Evolutionary conservation across 371 early-diverging fungal species (phyloP).

Genomic region (Mycotypha africana): DNA sequence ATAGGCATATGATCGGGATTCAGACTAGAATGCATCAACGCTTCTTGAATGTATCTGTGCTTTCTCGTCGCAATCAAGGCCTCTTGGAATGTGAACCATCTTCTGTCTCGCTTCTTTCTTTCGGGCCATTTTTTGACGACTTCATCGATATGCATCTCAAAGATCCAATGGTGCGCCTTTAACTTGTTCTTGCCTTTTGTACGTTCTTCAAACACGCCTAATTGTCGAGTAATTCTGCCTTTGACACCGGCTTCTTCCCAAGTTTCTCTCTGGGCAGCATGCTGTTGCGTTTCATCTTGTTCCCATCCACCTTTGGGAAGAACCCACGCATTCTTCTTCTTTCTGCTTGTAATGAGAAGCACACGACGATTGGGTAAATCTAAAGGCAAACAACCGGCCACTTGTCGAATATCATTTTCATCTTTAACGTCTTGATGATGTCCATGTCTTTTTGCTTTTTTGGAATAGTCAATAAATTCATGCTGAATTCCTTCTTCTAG

Average conservation of each 20-base stretch:
- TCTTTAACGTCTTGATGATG: constrained; percentile 27
- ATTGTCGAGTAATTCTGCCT: constrained; percentile 33
- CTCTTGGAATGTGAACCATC: constrained; percentile 30
- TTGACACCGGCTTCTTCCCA: constrained; percentile 57
- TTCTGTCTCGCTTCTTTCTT: constrained; percentile 45
- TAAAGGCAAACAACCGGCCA: constrained; percentile 53
- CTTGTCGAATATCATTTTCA: constrained; percentile 28
- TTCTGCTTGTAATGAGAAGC: constrained; percentile 37
- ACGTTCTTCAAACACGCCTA: constrained; percentile 43
- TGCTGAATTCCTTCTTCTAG: neutral
- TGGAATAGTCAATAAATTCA: too few relatives aligned
- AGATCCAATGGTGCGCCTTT: constrained; percentile 44
- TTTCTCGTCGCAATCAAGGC: constrained; percentile 11
- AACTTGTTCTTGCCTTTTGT: constrained; percentile 28
- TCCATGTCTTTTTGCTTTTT: constrained; percentile 5
- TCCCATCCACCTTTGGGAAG: constrained; percentile 59
- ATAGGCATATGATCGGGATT: constrained; percentile 6
- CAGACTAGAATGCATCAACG: constrained; percentile 13
- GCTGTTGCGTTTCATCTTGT: constrained; percentile 47
- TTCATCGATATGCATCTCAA: constrained; percentile 46
- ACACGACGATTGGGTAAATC: constrained; percentile 35
- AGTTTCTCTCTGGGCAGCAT: constrained; percentile 51
- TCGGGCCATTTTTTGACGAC: constrained; percentile 48
- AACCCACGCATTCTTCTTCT: neutral
- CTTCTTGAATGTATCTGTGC: constrained; percentile 20